Percentiles rank a stretch among this genome's conserved stretches.
These are phyloP conservation scores for Massarina eburnea DNA, from an alignment of 2,329 filamentous ascomycete species.

Conservation along the genomic window DNA sequence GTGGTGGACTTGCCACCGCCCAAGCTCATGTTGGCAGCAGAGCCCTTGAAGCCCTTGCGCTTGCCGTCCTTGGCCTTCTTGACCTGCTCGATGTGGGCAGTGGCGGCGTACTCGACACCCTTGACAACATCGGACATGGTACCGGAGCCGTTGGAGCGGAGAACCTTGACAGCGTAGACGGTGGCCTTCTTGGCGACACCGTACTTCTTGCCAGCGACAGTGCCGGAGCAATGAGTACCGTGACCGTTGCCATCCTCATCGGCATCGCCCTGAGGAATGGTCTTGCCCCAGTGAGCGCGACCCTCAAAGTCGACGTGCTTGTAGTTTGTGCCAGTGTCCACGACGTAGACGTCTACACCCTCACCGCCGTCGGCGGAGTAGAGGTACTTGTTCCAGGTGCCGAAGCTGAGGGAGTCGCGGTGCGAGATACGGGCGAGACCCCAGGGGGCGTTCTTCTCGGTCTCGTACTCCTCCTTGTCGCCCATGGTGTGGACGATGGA, in stretches of 20 bases:
- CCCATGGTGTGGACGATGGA: conserved; percentile 83
- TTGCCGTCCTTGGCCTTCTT: conserved; percentile 81
- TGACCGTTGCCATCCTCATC: conserved; percentile 97
- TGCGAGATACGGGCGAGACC: conserved; percentile 98
- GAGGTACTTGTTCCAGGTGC: conserved; percentile 97
- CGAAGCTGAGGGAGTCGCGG: conserved; percentile 81
- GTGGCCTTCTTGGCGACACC: conserved; percentile 99
- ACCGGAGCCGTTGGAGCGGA: conserved; percentile 94
- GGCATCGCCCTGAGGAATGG: conserved; percentile 79
- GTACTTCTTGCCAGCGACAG: conserved; percentile 96
- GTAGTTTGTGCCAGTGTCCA: conserved; percentile 94
- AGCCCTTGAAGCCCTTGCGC: conserved; percentile 97
- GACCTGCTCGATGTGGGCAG: conserved; percentile 73
- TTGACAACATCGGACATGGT: conserved; percentile 99
- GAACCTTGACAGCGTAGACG: conserved; percentile 96
- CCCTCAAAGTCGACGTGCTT: conserved; percentile 97
- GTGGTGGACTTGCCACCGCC: conserved; percentile 95
- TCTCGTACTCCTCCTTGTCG: conserved; percentile 47
- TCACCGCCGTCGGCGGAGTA: conserved; percentile 88
- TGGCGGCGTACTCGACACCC: conserved; percentile 93
- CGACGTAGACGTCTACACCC: conserved; percentile 97
- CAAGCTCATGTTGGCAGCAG: conserved; percentile 98
- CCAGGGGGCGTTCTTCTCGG: conserved; percentile 96
- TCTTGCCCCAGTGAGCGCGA: conserved; percentile 95
- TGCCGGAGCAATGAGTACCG: conserved; percentile 98